Base-by-base conservation (phyloP, 352 stramenopile genomes). In the Pythium periplocum region DNA sequence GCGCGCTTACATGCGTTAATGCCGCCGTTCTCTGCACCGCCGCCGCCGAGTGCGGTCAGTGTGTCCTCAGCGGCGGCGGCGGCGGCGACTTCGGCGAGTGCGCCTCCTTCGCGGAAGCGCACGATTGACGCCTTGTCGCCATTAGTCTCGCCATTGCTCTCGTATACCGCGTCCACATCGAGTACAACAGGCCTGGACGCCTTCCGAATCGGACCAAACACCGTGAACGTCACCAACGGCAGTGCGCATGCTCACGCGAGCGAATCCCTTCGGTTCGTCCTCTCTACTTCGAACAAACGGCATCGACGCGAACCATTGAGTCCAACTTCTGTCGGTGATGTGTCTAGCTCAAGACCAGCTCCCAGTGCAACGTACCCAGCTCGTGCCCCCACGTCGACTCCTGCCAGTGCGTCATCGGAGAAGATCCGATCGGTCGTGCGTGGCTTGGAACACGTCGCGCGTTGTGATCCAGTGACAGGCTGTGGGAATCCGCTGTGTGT, bases 361-460 rank as follows among this genome's bases (percentile, higher is more conserved):
- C 31, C 51, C 17, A 57, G 7, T 36, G 32, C 12, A 32, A 7
- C 40, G 39, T 4, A 6, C 9, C 8, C 11, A 42, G 5, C 45
- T 17, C 6, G 17, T n/a, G 48, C 47, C 17, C 35, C 48, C 3
- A 37, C 53, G 12, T 39, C 46, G 33, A 42, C 52, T 40, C 33
- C 55, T 9, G 33, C 9, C 17, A 6, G 45, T 1, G 55, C 61
- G 11, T 63, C 61, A 36, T 50, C 48, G 32, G 61, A 64, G 33
- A 69, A 69, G 48, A 64, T 69, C 30, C 61, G 52, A 41, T 69
- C 61, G 0, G 61, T 69, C 6, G 55, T 64, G 12, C 55, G 61
- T 26, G 61, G 61, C 9, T 44, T 69, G 1, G 55, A 69, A 12
- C 61, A 69, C 17, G 48, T 69, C 8, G 59, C 61, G 4, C 55